Percentiles rank a stretch among this genome's conserved stretches.
Evolutionary conservation across 139 green algal species (phyloP).

Genomic region (Mesotaenium endlicherianum): DNA sequence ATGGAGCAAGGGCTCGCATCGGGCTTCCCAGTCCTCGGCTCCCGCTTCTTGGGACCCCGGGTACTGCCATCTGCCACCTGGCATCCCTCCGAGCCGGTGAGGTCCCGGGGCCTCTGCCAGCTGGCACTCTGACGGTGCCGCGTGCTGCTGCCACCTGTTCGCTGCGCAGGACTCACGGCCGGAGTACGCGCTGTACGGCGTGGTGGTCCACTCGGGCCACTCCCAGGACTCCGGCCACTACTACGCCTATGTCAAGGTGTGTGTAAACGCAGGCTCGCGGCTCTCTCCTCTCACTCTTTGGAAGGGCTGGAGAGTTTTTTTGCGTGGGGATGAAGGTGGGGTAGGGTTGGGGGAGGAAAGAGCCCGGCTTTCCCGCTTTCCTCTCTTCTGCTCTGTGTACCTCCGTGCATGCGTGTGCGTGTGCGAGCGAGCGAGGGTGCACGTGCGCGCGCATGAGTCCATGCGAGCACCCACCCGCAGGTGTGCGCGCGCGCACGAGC

Average conservation of each 20-base stretch:
- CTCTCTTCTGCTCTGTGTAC: neutral
- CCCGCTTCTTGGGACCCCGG: too few species aligned
- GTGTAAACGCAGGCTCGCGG: neutral
- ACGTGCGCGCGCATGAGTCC: too few species aligned
- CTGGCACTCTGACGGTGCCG: neutral
- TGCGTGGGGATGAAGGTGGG: neutral
- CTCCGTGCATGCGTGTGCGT: neutral
- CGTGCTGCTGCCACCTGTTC: neutral
- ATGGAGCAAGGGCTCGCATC: neutral
- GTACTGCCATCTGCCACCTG: too few species aligned
- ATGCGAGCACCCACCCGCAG: too few species aligned
- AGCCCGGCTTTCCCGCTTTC: neutral
- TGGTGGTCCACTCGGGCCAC: conserved; percentile 85
- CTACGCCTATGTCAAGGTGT: conserved; percentile 74
- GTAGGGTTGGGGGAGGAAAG: neutral
- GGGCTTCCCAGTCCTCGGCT: too few species aligned
- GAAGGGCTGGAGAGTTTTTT: neutral
- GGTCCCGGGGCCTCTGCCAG: neutral
- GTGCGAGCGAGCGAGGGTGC: neutral
- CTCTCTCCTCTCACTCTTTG: neutral
- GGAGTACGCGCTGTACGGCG: conserved; percentile 79
- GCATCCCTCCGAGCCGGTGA: neutral
- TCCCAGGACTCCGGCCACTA: conserved; percentile 85
- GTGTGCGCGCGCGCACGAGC: too few species aligned
- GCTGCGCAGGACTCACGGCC: conserved; percentile 16